phyloP scores from a whole-genome alignment of 2,329 filamentous ascomycete species.

The Diaporthe eres region DNA sequence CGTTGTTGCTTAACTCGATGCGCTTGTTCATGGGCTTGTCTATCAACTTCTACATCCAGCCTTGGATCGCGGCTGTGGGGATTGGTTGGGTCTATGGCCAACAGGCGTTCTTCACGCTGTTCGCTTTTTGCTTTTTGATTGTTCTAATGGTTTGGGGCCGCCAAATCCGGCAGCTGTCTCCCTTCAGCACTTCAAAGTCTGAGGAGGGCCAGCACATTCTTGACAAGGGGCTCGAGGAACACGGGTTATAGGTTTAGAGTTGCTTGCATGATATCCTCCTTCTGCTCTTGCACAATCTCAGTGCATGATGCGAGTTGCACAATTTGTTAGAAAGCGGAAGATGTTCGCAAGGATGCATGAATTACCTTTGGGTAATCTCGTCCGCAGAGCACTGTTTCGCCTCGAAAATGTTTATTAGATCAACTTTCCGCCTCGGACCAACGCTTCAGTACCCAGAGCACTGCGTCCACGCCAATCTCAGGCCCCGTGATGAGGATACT shows the following conservation, averaged over 20 bases:
- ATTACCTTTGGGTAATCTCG: neutral
- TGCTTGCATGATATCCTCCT: neutral
- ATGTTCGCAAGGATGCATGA: neutral
- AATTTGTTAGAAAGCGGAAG: neutral
- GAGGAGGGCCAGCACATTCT: constrained; percentile 41
- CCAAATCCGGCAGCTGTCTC: constrained; percentile 39
- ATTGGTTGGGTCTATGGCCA: constrained; percentile 58
- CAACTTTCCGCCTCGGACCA: neutral
- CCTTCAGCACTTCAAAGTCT: constrained; percentile 39
- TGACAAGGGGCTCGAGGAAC: constrained; percentile 4
- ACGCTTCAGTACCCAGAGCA: constrained; percentile 13
- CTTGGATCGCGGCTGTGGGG: constrained; percentile 53
- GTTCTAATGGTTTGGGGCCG: constrained; percentile 50
- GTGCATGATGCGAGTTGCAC: neutral
- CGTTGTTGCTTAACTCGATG: constrained; percentile 51
- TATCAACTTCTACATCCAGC: constrained; percentile 56
- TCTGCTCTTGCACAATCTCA: neutral
- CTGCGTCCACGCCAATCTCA: constrained; percentile 5
- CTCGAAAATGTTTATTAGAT: neutral
- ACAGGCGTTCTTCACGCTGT: constrained; percentile 55
- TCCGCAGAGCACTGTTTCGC: neutral
- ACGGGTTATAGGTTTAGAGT: neutral
- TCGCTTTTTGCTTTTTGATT: constrained; percentile 46
- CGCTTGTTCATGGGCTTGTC: constrained; percentile 55
- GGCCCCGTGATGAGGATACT: constrained; percentile 3